Conservation (phyloP, 2,329 filamentous ascomycete genomes). For the Aaosphaeria arxii region DNA sequence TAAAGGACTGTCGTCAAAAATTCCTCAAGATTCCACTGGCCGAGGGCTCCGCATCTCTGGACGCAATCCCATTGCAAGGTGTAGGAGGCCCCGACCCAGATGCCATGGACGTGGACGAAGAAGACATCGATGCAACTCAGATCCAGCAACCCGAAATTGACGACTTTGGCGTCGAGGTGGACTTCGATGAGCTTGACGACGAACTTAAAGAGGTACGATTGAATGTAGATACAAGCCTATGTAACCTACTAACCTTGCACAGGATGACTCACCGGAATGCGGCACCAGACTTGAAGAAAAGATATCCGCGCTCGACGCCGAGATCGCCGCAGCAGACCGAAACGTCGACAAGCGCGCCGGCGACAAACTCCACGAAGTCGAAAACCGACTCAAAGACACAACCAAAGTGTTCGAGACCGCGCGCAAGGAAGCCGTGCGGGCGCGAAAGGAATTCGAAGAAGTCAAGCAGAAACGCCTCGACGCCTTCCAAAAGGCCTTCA, state of each 20-base stretch:
- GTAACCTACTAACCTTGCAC: constrained; percentile 5
- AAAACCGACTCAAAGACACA: constrained; percentile 75
- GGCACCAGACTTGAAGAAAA: constrained; percentile 77
- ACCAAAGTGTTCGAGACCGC: constrained; percentile 89
- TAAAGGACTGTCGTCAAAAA: constrained; percentile 89
- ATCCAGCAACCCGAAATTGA: constrained; percentile 61
- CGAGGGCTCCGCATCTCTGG: constrained; percentile 67
- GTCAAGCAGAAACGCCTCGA: constrained; percentile 81
- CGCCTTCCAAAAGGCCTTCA: constrained; percentile 92
- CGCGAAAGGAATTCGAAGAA: constrained; percentile 79
- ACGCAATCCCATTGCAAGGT: constrained; percentile 84
- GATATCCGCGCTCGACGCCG: constrained; percentile 68
- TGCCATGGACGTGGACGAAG: constrained; percentile 89
- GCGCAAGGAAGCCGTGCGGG: constrained; percentile 67
- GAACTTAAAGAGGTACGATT: constrained; percentile 55
- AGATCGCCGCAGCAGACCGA: constrained; percentile 75
- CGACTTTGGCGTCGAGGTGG: constrained; percentile 87
- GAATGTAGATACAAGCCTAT: background rate
- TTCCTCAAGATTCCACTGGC: constrained; percentile 82
- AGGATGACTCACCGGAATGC: constrained; percentile 67
- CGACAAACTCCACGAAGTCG: constrained; percentile 83
- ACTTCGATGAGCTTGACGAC: constrained; percentile 79
- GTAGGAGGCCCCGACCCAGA: constrained; percentile 70
- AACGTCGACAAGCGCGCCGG: constrained; percentile 96
- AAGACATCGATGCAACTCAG: constrained; percentile 51